Evolutionary conservation across 2,329 filamentous ascomycete genomes (phyloP).

Genomic region (Onygena corvina): DNA sequence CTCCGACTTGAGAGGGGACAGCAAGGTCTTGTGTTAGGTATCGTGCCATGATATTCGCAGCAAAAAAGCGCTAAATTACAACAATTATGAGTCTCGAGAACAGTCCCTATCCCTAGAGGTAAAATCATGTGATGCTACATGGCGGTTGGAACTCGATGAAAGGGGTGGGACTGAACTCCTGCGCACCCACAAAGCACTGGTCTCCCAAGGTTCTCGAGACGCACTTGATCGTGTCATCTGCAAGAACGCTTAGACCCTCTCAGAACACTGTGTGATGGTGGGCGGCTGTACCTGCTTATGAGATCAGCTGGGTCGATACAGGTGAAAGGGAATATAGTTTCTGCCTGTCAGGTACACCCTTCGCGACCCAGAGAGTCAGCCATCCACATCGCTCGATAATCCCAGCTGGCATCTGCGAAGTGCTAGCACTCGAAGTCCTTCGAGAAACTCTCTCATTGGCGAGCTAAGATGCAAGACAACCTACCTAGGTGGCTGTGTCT

Average conservation of each 20-base stretch:
- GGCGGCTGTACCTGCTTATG: constrained; percentile 2
- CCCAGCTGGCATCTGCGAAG: background rate
- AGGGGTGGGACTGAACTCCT: too few relatives aligned
- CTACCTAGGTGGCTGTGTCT: background rate
- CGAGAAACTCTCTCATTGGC: background rate
- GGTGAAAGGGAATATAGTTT: background rate
- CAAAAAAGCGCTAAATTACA: too few relatives aligned
- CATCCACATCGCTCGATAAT: background rate
- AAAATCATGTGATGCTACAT: too few relatives aligned
- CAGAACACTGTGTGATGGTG: background rate
- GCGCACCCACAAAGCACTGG: constrained; percentile 1
- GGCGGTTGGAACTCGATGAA: too few relatives aligned
- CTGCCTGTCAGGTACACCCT: constrained; percentile 5
- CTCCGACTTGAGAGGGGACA: constrained; percentile 39
- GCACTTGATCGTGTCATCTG: constrained; percentile 4
- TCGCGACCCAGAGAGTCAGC: background rate
- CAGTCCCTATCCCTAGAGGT: too few relatives aligned
- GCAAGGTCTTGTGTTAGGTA: constrained; percentile 14
- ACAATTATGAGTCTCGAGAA: too few relatives aligned
- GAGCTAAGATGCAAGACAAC: background rate
- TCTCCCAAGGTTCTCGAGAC: background rate
- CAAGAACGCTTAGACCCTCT: background rate
- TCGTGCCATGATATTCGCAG: constrained; percentile 13
- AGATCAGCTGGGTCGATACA: constrained; percentile 4
- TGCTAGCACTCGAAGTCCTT: background rate